These are phyloP conservation scores for Cryptosporidium parvum DNA, from an alignment of 169 alveolate genomes.

Conservation along the genomic window DNA sequence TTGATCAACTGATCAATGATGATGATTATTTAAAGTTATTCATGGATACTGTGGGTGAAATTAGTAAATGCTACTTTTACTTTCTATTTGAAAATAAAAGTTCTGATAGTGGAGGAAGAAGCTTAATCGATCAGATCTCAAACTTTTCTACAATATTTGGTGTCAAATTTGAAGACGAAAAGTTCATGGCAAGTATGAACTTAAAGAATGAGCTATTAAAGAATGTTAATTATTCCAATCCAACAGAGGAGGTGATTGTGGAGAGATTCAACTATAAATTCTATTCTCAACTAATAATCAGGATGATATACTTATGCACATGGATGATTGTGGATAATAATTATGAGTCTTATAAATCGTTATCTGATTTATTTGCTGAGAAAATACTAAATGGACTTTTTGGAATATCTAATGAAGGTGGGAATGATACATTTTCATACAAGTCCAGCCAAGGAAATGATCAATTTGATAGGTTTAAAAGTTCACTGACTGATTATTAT, in stretches of 20 bases:
- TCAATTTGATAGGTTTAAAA: neutral
- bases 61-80: slow-evolving; percentile 21
- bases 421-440: neutral
- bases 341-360: slow-evolving; percentile 14
- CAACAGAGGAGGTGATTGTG: neutral
- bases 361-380: slow-evolving; percentile 22
- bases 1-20: slow-evolving; percentile 36
- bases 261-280: slow-evolving; percentile 45
- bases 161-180: slow-evolving; percentile 26
- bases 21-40: slow-evolving; percentile 29
- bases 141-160: slow-evolving; percentile 23
- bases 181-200: slow-evolving; percentile 25
- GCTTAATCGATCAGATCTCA: slow-evolving; percentile 12
- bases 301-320: slow-evolving; percentile 47
- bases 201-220: slow-evolving; percentile 11
- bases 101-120: neutral
- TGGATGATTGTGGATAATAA: slow-evolving; percentile 46
- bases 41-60: slow-evolving; percentile 29
- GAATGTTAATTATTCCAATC: neutral
- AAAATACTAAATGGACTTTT: slow-evolving; percentile 18
- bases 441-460: neutral
- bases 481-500: slow-evolving; percentile 22
- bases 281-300: slow-evolving; percentile 41
- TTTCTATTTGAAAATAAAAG: slow-evolving; percentile 10
- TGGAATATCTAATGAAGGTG: slow-evolving; percentile 5